phyloP scores from a whole-genome alignment of 306 rosid species.

The Lupinus albus region DNA sequence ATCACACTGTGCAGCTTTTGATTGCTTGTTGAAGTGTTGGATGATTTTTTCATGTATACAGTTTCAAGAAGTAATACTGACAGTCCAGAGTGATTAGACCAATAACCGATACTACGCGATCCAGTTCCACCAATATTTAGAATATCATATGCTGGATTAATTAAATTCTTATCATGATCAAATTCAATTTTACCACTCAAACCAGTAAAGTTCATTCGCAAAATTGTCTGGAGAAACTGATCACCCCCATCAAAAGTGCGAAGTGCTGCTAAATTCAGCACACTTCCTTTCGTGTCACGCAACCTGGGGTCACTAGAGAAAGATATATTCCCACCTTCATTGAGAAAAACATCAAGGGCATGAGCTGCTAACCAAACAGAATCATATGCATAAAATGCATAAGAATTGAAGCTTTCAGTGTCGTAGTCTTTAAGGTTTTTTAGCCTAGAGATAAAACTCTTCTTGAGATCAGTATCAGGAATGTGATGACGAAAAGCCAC shows the following conservation, averaged over 20 bases:
- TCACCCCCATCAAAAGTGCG: constrained; percentile 67
- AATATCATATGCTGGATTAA: constrained; percentile 73
- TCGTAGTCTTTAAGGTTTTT: constrained; percentile 46
- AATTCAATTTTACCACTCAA: constrained; percentile 70
- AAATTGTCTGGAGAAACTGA: constrained; percentile 58
- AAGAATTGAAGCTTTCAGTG: constrained; percentile 64
- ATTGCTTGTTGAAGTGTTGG: constrained; percentile 43
- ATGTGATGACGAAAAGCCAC: constrained; percentile 81
- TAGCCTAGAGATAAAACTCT: constrained; percentile 51
- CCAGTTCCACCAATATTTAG: constrained; percentile 72
- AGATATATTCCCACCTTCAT: constrained; percentile 69
- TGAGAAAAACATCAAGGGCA: constrained; percentile 65
- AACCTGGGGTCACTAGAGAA: constrained; percentile 75
- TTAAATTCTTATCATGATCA: constrained; percentile 57
- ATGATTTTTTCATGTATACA: constrained; percentile 48
- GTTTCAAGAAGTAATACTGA: constrained; percentile 66
- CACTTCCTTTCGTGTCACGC: constrained; percentile 56
- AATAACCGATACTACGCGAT: constrained; percentile 63
- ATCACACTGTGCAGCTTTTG: constrained; percentile 54
- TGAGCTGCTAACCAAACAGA: constrained; percentile 83
- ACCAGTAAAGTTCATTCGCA: constrained; percentile 66
- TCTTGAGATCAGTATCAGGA: constrained; percentile 61
- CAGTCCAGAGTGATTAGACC: constrained; percentile 74
- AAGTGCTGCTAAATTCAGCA: constrained; percentile 54
- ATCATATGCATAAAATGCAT: constrained; percentile 85